Conservation (phyloP, 305 asterid species). For the Withania somnifera region DNA sequence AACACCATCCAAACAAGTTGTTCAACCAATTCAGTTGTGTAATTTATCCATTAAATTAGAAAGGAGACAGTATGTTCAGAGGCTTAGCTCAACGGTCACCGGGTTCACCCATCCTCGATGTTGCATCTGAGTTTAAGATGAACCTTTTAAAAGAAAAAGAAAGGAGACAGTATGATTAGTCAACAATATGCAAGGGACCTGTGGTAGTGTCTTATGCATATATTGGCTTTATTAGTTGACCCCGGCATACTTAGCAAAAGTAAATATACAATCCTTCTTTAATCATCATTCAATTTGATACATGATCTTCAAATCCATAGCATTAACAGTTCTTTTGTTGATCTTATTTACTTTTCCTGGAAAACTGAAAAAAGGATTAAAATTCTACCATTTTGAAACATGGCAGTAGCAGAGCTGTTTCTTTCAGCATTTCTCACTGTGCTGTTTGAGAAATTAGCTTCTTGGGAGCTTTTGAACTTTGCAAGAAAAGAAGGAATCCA, state of each 20-base stretch:
- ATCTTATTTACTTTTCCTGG: too few species aligned
- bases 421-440: not conserved
- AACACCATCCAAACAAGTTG: too few species aligned
- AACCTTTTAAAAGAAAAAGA: too few species aligned
- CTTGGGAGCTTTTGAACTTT: not conserved
- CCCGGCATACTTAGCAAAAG: not conserved
- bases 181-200: not conserved
- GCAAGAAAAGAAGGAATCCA: not conserved
- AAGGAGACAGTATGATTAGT: too few species aligned
- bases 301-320: not conserved
- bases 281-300: not conserved
- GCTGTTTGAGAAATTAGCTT: not conserved
- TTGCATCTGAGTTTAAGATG: too few species aligned
- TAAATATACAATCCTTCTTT: not conserved
- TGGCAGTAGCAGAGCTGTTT: not conserved
- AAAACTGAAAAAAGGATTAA: not conserved
- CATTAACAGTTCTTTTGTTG: not conserved
- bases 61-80: too few species aligned
- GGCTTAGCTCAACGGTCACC: too few species aligned
- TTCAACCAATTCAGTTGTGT: too few species aligned
- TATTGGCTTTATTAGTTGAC: not conserved
- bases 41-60: too few species aligned
- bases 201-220: not conserved
- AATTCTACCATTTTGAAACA: not conserved
- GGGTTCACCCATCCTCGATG: too few species aligned